A percentile compares a stretch with the other conserved stretches of the same genome.
These are phyloP conservation scores for Basipetospora sp. DNA, from an alignment of 2,329 filamentous ascomycete genomes.

Conservation along the genomic window DNA sequence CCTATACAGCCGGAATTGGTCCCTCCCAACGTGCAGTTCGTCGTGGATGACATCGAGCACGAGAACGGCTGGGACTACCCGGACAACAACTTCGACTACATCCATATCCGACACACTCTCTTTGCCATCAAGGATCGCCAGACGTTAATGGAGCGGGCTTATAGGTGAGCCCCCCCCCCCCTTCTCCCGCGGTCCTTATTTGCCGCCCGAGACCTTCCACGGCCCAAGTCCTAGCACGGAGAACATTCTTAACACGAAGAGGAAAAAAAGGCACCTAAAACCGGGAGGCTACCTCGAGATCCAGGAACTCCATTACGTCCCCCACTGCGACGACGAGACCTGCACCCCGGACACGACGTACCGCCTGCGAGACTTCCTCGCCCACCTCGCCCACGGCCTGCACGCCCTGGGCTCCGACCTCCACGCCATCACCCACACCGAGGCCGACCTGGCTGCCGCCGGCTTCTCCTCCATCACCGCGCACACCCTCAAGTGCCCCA, in stretches of 20 bases:
- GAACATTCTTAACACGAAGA: too few species aligned
- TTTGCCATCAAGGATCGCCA: conserved; percentile 28
- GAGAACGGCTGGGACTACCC: conserved; percentile 34
- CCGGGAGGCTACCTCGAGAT: conserved; percentile 37
- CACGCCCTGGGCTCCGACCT: conserved; percentile 26
- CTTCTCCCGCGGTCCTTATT: neutral
- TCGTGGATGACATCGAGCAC: conserved; percentile 37
- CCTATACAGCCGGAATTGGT: conserved; percentile 38
- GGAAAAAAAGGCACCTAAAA: conserved; percentile 31
- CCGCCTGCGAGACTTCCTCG: conserved; percentile 31
- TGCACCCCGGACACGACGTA: conserved; percentile 25
- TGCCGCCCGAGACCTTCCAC: neutral
- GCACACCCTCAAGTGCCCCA: conserved; percentile 30
- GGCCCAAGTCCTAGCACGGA: conserved; percentile 1
- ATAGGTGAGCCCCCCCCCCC: conserved; percentile 19
- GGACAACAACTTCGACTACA: conserved; percentile 31
- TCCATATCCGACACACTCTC: conserved; percentile 33
- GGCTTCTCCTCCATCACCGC: conserved; percentile 28
- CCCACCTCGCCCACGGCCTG: conserved; percentile 26
- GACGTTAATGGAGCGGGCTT: conserved; percentile 27
- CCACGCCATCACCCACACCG: conserved; percentile 22
- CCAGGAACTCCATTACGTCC: conserved; percentile 28
- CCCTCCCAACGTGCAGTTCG: conserved; percentile 35
- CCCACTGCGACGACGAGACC: conserved; percentile 30
- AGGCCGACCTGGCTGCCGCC: conserved; percentile 21